Base-by-base conservation (phyloP, 768 basidiomycete species). In the Tricholoma sp. region DNA sequence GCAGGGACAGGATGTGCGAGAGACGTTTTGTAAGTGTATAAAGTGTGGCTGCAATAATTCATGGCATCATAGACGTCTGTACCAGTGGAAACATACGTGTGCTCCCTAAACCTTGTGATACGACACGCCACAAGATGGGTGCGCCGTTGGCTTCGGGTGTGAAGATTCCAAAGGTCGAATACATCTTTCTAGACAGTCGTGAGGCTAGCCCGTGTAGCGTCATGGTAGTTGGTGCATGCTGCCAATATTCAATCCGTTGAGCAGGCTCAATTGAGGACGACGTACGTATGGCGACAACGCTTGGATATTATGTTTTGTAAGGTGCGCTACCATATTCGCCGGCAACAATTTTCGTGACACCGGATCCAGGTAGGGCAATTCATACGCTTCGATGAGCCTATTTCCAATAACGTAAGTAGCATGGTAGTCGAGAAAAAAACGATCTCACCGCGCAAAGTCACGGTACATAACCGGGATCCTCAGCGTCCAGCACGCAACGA, bases 321-420 rank as follows among this genome's bases (percentile, higher is more conserved):
- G 81, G 72, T 93, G 91, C 39, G 69, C 64, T 1, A 76, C 76
- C 79, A 95, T 81, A 16, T 72, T 74, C 31, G 57, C 59, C 1
- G 92, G 89, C 6, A 96, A 71, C 32, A 82, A 65, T 31, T 82
- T 80, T 31, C 65, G 65, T 56, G 52, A 53, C 19, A 83, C 69
- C 31, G 83, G 79, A 61, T 93, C 88, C 41, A 97, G 76, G 72
- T 94, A 95, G 1, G 92, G 93, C 39, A 97, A 76, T 34, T 84
- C 76, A 65, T 89, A 86, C 31, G 74, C 72, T 66, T 94, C 89
- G 45, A 94, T 86, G 56, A 86, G 68, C 53, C 93, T 95, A 56
- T 56, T 56, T 59, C 27, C 63, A 45, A 59, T 49, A 57, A 51
- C 34, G 58, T 43, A 56, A 55, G 37, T 41, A 59, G 39, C 45